Evolutionary conservation across 169 alveolate species (phyloP), one percentile per base, ranked within the genome.

Genomic region (Plasmodium blacklocki): DNA sequence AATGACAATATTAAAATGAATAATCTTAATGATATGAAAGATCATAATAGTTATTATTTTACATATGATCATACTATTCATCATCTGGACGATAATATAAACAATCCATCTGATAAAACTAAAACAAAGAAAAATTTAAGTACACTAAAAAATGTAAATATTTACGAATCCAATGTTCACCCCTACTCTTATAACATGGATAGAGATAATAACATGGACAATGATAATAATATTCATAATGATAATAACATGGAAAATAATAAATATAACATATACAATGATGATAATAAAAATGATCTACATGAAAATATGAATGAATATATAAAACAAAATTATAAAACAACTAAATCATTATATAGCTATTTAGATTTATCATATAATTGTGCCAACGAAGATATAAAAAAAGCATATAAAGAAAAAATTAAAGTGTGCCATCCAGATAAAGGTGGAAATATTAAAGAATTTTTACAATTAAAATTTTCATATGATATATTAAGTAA

Each of bases 341-440:
- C 23, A 14, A 26, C 74, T 6, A 83, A 83, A 56, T 83, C 85
- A 12, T 29, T 83, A 49, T 83, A 83, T 49, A 83, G 62, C 50
- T 72, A 83, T 23, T 60, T 83, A 50, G 83, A 68, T 49, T 72
- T 83, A 18, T 21, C 91, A 1, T 83, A 83, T 62, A 83, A 83
- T 18, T 70, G 91, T 32, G 18, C 66, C 14, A 68, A 67, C 50
- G 85, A 68, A 56, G 91, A 83, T 39, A 67, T 83, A 19, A 83
- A 83, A 83, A 83, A 83, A n/a, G 15, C 91, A 6, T 83, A 68
- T 60, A 83, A 83, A 29, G 91, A 83, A 12, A 83, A 83, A 83
- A 83, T 83, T 32, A 83, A 83, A 47, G 63, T 83, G 14, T 64
- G 70, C 7, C 91, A 83, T 50, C 91, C 91, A 52, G 91, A 83